Percentiles rank a stretch among this genome's conserved stretches.
These are phyloP conservation scores for Solanum appendiculatum DNA, from an alignment of 257 asterid genomes.

Conservation along the genomic window DNA sequence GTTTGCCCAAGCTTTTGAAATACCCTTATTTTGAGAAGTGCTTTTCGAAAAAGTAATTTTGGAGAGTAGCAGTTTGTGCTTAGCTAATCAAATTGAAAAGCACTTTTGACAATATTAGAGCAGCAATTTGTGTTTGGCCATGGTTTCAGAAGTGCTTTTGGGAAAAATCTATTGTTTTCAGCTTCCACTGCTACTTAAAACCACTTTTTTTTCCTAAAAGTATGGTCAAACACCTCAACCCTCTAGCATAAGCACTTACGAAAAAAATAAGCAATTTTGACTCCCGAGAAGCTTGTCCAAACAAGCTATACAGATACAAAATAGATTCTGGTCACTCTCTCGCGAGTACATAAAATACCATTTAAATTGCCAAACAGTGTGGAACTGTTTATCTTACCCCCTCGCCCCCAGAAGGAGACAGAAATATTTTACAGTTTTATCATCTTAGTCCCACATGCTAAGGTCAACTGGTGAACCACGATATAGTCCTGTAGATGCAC, in stretches of 20 bases:
- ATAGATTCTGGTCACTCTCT: not conserved
- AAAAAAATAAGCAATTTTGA: not conserved
- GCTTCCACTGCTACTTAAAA: not conserved
- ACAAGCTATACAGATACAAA: not conserved
- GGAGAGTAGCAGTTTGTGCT: not conserved
- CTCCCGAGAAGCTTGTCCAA: not conserved
- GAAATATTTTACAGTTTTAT: not conserved
- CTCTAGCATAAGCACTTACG: not conserved
- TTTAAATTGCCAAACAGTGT: not conserved
- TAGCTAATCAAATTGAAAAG: not conserved
- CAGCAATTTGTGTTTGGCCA: not conserved
- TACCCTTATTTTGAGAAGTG: not conserved
- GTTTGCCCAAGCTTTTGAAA: not conserved
- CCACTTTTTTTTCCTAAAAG: not conserved
- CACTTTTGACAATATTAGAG: not conserved
- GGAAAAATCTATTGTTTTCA: not conserved
- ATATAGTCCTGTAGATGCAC: not conserved
- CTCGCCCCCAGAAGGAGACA: not conserved
- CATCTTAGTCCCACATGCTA: not conserved
- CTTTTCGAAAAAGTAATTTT: not conserved
- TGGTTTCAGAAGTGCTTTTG: not conserved
- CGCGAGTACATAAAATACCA: not conserved
- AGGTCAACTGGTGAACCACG: not conserved
- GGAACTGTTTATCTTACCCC: not conserved
- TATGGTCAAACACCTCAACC: not conserved